Percentiles rank a stretch among this genome's conserved stretches.
Evolutionary conservation across 2,329 filamentous ascomycete genomes (phyloP).

Genomic region (Aspergillus terreus): DNA sequence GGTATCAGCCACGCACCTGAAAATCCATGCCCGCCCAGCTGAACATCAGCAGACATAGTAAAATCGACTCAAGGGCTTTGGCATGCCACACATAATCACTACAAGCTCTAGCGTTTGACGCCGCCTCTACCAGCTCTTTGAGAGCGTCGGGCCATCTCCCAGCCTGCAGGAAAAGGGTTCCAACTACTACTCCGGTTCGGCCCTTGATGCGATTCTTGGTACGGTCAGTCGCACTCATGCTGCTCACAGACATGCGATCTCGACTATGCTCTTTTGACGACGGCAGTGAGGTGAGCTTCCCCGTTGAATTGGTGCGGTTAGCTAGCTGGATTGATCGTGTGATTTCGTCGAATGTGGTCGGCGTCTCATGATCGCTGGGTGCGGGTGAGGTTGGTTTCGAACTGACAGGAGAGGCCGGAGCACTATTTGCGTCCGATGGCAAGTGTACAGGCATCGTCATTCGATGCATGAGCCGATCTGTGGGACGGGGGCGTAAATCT

Average conservation of each 20-base stretch:
- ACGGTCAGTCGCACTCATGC: constrained; percentile 73
- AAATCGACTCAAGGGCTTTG: constrained; percentile 84
- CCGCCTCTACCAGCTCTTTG: constrained; percentile 76
- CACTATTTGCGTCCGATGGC: constrained; percentile 43
- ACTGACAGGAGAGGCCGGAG: constrained; percentile 36
- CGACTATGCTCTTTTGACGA: constrained; percentile 54
- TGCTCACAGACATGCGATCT: constrained; percentile 60
- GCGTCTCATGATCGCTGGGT: constrained; percentile 39
- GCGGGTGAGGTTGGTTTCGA: constrained; percentile 34
- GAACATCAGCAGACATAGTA: constrained; percentile 77
- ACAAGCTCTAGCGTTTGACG: constrained; percentile 68
- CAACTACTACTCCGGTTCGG: constrained; percentile 73
- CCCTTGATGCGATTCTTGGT: constrained; percentile 78
- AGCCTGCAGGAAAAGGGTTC: constrained; percentile 80
- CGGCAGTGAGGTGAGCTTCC: constrained; percentile 33
- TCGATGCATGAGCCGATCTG: constrained; percentile 61
- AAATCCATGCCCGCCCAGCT: constrained; percentile 84
- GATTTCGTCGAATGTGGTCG: constrained; percentile 55
- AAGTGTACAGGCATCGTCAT: constrained; percentile 74
- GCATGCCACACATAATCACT: constrained; percentile 98
- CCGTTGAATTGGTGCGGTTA: constrained; percentile 36
- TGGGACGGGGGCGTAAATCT: constrained; percentile 40
- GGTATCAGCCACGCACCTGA: constrained; percentile 26
- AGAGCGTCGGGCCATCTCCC: constrained; percentile 88
- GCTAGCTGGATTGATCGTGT: constrained; percentile 41